A percentile compares a stretch with the other conserved stretches of the same genome.
These are phyloP conservation scores for Cytospora schulzeri DNA, from an alignment of 2,329 filamentous ascomycete genomes.

Conservation along the genomic window DNA sequence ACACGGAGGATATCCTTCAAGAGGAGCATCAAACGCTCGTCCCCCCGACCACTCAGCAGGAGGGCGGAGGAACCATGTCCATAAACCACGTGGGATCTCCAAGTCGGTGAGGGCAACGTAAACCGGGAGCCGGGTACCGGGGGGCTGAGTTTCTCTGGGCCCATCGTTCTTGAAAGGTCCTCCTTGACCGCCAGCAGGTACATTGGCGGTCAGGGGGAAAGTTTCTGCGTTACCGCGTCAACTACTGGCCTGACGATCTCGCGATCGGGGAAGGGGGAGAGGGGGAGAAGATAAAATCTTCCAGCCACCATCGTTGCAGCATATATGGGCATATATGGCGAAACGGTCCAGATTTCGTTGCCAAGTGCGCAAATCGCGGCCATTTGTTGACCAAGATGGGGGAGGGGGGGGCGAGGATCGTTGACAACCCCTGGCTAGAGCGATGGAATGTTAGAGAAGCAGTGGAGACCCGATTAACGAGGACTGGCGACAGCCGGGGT, in stretches of 20 bases:
- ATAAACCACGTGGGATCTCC: conserved; percentile 24
- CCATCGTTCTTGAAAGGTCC: conserved; percentile 21
- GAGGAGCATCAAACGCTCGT: conserved; percentile 4
- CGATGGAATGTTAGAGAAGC: conserved; percentile 21
- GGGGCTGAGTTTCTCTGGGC: conserved; percentile 19
- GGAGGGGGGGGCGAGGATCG: not conserved
- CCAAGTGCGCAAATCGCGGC: conserved; percentile 18
- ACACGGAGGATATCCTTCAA: conserved; percentile 1
- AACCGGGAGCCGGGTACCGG: conserved; percentile 3
- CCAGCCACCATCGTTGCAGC: conserved; percentile 26
- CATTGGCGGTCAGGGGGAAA: conserved; percentile 23
- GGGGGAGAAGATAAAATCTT: not conserved
- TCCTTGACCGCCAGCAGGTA: conserved; percentile 25
- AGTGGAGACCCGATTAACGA: conserved; percentile 22
- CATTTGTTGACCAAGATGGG: not conserved
- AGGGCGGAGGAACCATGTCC: conserved; percentile 13
- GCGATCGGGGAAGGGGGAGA: conserved; percentile 10
- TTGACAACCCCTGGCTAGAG: conserved; percentile 5
- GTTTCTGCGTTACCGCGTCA: conserved; percentile 14
- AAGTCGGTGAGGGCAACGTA: conserved; percentile 27
- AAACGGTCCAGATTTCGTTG: not conserved
- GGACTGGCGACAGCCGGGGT: conserved; percentile 19
- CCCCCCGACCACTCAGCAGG: not conserved
- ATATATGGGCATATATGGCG: not conserved
- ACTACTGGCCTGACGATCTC: conserved; percentile 13